A percentile compares a stretch with the other conserved stretches of the same genome.
phyloP scores from a whole-genome alignment of 2,329 filamentous ascomycete species.

The Aspergillus felis region DNA sequence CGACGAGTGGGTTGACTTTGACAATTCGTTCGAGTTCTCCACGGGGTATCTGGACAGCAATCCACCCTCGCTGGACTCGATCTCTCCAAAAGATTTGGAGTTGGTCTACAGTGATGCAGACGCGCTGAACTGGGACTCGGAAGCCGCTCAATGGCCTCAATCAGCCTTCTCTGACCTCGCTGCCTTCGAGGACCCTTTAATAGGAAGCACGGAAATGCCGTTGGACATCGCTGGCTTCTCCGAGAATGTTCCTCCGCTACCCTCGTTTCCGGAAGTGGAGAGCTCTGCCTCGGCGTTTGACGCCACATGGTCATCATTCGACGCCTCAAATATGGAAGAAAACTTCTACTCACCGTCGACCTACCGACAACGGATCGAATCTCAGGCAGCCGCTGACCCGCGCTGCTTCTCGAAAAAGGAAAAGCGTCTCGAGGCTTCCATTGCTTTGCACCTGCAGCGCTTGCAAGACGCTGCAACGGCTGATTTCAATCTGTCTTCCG shows the following conservation, averaged over 20 bases:
- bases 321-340: conserved; percentile 1
- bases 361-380: conserved; percentile 33
- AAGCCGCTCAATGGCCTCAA: conserved; percentile 15
- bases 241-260: conserved; percentile 7
- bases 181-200: conserved; percentile 19
- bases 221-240: conserved; percentile 15
- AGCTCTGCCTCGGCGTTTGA: conserved; percentile 4
- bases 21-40: conserved; percentile 30
- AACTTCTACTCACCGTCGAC: conserved; percentile 7
- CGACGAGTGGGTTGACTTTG: conserved; percentile 33
- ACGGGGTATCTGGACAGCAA: conserved; percentile 25
- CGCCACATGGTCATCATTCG: conserved; percentile 8
- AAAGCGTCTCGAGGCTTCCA: conserved; percentile 41
- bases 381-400: conserved; percentile 35
- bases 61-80: conserved; percentile 26
- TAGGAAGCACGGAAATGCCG: conserved; percentile 14
- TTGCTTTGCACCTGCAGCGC: conserved; percentile 39
- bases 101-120: conserved; percentile 23
- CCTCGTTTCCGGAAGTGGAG: conserved; percentile 2
- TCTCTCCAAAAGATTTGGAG: conserved; percentile 27
- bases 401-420: conserved; percentile 34
- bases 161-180: conserved; percentile 22
- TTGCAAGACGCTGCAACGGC: conserved; percentile 28
- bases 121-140: conserved; percentile 18
- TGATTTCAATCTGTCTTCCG: conserved; percentile 24